Evolutionary conservation across 352 stramenopile genomes (phyloP).

Genomic region (Globisporangium uncinulatum): DNA sequence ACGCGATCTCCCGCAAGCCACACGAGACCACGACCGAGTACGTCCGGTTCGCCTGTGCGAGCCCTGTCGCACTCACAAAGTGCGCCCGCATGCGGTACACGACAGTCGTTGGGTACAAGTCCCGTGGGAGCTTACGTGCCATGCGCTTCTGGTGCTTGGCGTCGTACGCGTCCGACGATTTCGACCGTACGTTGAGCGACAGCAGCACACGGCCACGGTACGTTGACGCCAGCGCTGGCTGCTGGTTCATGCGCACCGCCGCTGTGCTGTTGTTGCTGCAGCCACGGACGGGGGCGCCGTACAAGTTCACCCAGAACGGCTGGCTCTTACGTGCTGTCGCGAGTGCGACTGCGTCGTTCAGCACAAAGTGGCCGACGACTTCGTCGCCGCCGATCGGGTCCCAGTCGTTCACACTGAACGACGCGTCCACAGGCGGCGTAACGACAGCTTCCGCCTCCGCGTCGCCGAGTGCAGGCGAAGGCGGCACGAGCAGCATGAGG

Average conservation of each 20-base stretch:
- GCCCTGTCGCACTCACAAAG: slow-evolving; percentile 52
- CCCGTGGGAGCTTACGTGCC: slow-evolving; percentile 36
- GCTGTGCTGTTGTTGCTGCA: slow-evolving; percentile 38
- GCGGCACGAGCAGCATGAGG: slow-evolving; percentile 42
- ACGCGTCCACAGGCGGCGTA: slow-evolving; percentile 12
- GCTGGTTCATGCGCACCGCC: slow-evolving; percentile 55
- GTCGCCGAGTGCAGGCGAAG: background rate
- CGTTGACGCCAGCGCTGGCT: slow-evolving; percentile 47
- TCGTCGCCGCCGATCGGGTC: slow-evolving; percentile 62
- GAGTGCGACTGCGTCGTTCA: slow-evolving; percentile 30
- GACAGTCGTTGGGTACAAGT: slow-evolving; percentile 38
- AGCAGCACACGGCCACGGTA: slow-evolving; percentile 77
- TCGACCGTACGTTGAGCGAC: slow-evolving; percentile 37
- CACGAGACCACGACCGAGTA: slow-evolving; percentile 51
- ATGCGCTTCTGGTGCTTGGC: slow-evolving; percentile 66
- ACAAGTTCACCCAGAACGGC: slow-evolving; percentile 72
- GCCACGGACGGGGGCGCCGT: slow-evolving; percentile 53
- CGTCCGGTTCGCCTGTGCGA: slow-evolving; percentile 36
- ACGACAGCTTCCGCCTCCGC: background rate
- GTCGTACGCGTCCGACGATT: slow-evolving; percentile 62
- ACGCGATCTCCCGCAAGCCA: slow-evolving; percentile 48
- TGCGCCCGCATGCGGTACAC: slow-evolving; percentile 67
- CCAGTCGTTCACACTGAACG: slow-evolving; percentile 66
- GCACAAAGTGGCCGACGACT: slow-evolving; percentile 45
- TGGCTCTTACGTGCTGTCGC: slow-evolving; percentile 21